Conservation (phyloP, 2,329 filamentous ascomycete genomes). For the Cadophora malorum region DNA sequence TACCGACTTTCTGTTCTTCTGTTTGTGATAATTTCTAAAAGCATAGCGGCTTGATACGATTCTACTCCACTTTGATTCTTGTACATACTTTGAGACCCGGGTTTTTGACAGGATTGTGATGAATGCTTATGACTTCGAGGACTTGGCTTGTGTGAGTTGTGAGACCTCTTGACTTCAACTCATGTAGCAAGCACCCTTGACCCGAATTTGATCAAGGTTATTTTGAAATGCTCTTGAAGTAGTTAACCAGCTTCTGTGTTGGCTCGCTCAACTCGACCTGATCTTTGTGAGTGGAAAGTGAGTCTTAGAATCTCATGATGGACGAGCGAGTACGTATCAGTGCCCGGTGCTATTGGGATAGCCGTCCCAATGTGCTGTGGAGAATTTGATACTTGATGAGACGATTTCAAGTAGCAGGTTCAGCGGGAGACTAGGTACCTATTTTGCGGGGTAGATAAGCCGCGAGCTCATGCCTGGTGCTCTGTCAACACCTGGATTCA, state of each 20-base stretch:
- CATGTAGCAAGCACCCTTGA: no score
- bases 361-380: no score
- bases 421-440: neutral
- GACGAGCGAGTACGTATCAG: no score
- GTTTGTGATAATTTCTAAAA: slow-evolving; percentile 32
- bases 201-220: no score
- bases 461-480: neutral
- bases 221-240: no score
- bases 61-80: slow-evolving; percentile 32
- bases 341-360: no score
- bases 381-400: no score
- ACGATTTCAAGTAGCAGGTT: neutral
- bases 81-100: slow-evolving; percentile 34
- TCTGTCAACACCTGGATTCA: neutral
- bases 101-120: slow-evolving; percentile 15
- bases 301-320: no score
- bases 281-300: no score
- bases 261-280: no score
- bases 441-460: neutral
- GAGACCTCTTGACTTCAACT: neutral
- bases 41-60: slow-evolving; percentile 36
- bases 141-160: neutral
- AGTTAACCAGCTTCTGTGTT: no score
- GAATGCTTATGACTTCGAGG: slow-evolving; percentile 10
- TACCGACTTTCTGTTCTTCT: slow-evolving; percentile 27